Conservation (phyloP, 2,329 filamentous ascomycete species). For the Colletotrichum eleusines region DNA sequence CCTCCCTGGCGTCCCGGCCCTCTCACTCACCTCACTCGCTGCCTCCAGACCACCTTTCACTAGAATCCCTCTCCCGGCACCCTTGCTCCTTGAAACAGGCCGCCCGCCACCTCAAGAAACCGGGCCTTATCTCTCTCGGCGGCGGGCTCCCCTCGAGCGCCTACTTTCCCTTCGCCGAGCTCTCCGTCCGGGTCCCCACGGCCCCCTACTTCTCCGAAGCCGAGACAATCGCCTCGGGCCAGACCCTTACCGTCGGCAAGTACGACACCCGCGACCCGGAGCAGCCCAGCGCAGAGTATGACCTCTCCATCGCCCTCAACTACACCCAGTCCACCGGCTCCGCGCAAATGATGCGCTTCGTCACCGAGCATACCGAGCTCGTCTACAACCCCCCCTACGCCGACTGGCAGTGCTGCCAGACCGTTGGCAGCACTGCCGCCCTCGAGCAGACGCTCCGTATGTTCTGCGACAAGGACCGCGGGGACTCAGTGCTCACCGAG, state of each 20-base stretch:
- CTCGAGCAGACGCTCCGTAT: conserved; percentile 88
- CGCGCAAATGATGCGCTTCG: conserved; percentile 87
- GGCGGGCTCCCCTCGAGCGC: conserved; percentile 90
- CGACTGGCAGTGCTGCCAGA: conserved; percentile 90
- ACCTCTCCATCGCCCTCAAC: conserved; percentile 91
- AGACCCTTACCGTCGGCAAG: conserved; percentile 78
- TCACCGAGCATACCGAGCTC: conserved; percentile 96
- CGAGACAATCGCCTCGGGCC: conserved; percentile 71
- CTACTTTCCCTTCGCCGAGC: conserved; percentile 90
- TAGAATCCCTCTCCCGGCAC: conserved; percentile 70
- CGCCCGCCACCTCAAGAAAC: conserved; percentile 81
- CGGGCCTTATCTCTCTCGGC: conserved; percentile 90
- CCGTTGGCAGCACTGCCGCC: conserved; percentile 86
- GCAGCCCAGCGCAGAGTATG: conserved; percentile 63
- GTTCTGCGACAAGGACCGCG: conserved; percentile 76
- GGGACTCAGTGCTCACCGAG: conserved; percentile 86
- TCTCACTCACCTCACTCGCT: neutral
- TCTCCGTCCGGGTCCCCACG: conserved; percentile 79
- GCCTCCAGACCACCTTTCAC: conserved; percentile 65
- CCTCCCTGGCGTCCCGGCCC: conserved; percentile 1
- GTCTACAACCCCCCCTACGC: conserved; percentile 87
- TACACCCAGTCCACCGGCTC: conserved; percentile 91
- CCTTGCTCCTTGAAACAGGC: conserved; percentile 85
- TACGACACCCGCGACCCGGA: conserved; percentile 75
- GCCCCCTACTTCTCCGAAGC: conserved; percentile 78